Evolutionary conservation across 1,284 basidiomycete species (phyloP).

Genomic region (Cerioporus squamosus): DNA sequence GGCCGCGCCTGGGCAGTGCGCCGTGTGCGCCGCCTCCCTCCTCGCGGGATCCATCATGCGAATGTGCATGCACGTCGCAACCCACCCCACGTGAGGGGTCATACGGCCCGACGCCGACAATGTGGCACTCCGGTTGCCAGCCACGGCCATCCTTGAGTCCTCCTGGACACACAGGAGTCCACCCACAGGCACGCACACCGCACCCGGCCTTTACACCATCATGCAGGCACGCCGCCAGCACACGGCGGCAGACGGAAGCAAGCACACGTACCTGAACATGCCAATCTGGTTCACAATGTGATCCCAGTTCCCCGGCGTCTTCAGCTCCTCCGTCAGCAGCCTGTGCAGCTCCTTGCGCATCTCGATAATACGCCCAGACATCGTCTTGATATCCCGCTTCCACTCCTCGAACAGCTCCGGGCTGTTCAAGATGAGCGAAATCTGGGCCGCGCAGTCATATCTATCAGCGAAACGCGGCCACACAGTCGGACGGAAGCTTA

Average conservation of each 20-base stretch:
- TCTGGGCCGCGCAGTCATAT: conserved; percentile 42
- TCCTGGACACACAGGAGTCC: conserved; percentile 13
- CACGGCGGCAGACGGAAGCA: background rate
- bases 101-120: background rate
- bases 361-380: conserved; percentile 90
- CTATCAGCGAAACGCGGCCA: conserved; percentile 13
- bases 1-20: background rate
- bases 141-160: background rate
- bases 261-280: conserved; percentile 79
- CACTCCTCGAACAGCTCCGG: conserved; percentile 79
- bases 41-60: background rate
- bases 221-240: conserved; percentile 3
- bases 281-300: conserved; percentile 93
- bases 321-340: conserved; percentile 79
- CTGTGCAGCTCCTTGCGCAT: conserved; percentile 86
- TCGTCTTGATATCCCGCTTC: conserved; percentile 89
- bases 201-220: background rate
- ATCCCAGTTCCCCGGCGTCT: conserved; percentile 93
- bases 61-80: background rate
- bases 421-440: conserved; percentile 81
- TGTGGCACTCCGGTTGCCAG: conserved; percentile 5
- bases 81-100: conserved; percentile 7
- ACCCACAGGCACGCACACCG: conserved; percentile 14
- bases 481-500: conserved; percentile 32
- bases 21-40: background rate